Evolutionary conservation across 1,139 yeast species (phyloP).

Genomic region (Tardiomyces blankii): DNA sequence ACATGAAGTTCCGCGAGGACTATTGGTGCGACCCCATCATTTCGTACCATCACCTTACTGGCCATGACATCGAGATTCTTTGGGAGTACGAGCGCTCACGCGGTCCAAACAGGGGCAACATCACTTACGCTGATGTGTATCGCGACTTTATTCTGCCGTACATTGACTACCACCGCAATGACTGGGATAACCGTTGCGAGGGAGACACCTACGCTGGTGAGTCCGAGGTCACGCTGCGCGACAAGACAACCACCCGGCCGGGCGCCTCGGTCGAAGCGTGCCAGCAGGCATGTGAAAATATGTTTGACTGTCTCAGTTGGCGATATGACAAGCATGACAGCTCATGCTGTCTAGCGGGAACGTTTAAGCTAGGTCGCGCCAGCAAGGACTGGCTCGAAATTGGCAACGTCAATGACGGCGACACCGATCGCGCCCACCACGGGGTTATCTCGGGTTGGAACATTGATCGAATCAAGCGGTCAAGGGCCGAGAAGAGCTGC

Average conservation of each 20-base stretch:
- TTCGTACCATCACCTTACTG: constrained; percentile 25
- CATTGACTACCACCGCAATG: constrained; percentile 5
- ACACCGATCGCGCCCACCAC: neutral
- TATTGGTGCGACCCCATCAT: constrained; percentile 26
- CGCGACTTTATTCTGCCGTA: constrained; percentile 25
- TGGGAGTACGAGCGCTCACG: constrained; percentile 26
- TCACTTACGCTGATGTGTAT: constrained; percentile 23
- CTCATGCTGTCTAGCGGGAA: neutral
- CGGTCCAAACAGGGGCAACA: constrained; percentile 13
- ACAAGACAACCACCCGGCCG: neutral
- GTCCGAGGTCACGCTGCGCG: neutral
- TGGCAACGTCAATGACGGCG: neutral
- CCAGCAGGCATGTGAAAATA: neutral
- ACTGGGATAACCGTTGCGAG: constrained; percentile 8
- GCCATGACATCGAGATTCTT: constrained; percentile 24
- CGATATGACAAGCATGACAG: neutral
- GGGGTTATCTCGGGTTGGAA: constrained; percentile 1
- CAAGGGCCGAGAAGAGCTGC: neutral
- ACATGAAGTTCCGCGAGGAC: constrained; percentile 11
- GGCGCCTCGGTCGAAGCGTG: neutral
- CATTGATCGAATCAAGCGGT: neutral
- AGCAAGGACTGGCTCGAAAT: neutral
- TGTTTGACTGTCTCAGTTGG: constrained; percentile 1
- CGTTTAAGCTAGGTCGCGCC: neutral
- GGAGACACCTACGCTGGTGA: constrained; percentile 1